These are phyloP conservation scores for Boletus rubroflammeus DNA, from an alignment of 768 basidiomycete genomes.

Conservation along the genomic window DNA sequence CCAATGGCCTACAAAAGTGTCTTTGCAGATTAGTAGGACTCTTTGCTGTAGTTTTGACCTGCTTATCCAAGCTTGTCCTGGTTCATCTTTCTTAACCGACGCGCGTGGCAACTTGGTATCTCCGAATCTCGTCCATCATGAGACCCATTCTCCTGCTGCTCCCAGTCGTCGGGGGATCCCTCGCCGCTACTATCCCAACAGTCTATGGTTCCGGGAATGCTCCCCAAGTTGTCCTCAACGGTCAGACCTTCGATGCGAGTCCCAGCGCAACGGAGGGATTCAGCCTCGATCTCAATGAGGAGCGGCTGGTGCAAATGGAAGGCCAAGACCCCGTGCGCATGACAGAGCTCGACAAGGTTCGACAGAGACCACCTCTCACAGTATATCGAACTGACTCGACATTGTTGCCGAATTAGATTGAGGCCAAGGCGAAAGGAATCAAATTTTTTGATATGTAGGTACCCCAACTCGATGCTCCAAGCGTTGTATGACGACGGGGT, in stretches of 20 bases:
- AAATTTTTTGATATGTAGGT: slow-evolving; percentile 86
- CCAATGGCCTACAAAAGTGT: no score
- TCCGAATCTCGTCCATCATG: slow-evolving; percentile 4
- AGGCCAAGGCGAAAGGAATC: slow-evolving; percentile 70
- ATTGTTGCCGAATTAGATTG: slow-evolving; percentile 45
- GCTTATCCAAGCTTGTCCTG: background rate
- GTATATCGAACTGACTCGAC: background rate
- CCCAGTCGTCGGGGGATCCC: slow-evolving; percentile 16
- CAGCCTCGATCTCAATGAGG: slow-evolving; percentile 66
- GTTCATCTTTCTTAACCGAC: background rate
- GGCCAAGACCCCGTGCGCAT: slow-evolving; percentile 72
- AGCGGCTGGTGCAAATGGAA: slow-evolving; percentile 73
- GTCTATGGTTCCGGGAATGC: slow-evolving; percentile 2
- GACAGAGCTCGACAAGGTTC: slow-evolving; percentile 86
- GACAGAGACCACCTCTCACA: background rate
- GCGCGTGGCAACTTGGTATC: background rate
- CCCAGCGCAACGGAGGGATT: slow-evolving; percentile 43
- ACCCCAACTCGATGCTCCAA: background rate
- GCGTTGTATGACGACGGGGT: slow-evolving; percentile 1
- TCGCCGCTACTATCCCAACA: slow-evolving; percentile 19
- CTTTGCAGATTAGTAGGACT: no score
- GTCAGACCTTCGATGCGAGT: slow-evolving; percentile 23
- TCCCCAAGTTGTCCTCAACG: slow-evolving; percentile 26
- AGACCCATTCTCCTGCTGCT: slow-evolving; percentile 15
- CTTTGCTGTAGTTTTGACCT: slow-evolving; percentile 6